Evolutionary conservation across 768 basidiomycete genomes (phyloP), one percentile per base, ranked within the genome.

Genomic region (Pleurotus salmoneostramineus): DNA sequence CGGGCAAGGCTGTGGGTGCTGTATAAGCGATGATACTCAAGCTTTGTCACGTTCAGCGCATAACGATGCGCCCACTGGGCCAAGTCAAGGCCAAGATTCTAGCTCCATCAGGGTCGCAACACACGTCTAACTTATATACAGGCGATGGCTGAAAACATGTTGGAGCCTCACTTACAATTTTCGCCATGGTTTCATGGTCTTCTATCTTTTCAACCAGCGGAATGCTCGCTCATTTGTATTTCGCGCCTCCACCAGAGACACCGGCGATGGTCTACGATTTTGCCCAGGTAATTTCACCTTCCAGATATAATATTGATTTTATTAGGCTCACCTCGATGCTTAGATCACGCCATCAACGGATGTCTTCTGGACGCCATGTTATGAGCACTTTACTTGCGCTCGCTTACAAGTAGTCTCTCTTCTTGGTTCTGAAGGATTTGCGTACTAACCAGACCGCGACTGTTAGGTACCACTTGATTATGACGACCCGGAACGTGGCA

Each of bases 381-480:
- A 31, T 32, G 27, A 49, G 8, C 27, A 32, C 15, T 49, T 49
- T 17, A 49, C 48, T 5, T 49, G 48, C 27, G 12, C 17, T 31
- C 48, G 48, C 15, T 32, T 49, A 8, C 21, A 49, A 31, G 48
- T 49, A 34, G 15, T 32, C 48, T 31, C 10, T 8, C 17, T 32
- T 32, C 48, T 17, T 6, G n/a, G 33, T 34, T 12, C 21, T 27
- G 21, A 27, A 27, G 21, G 21, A 27, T 27, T 27, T 27, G 21
- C 21, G 21, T 27, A 27, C 21, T 27, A 27, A 27, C 21, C 21
- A 27, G 21, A 27, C 21, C 21, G 21, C 7, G 8, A 47, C 10
- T 12, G 12, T 15, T 35, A 81, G 79, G 78, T 79, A 11, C 78
- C 79, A 14, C 61, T 81, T 42, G 72, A 81, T 59, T 75, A 82